Base-by-base conservation (phyloP, 345 rosid genomes). In the Firmiana major region DNA sequence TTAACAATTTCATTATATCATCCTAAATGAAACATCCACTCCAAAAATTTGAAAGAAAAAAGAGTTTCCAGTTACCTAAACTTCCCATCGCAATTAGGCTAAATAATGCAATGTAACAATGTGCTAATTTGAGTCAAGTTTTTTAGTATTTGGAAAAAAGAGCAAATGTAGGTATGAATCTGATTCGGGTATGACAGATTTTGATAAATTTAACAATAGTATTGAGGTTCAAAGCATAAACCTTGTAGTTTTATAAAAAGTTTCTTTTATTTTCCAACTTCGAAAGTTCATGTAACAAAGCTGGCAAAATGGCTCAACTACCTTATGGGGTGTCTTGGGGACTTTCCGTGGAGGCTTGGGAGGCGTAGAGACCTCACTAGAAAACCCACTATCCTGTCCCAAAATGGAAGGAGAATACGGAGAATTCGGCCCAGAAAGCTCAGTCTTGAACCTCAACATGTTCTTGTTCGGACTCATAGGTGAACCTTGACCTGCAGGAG, bases 281-380 rank as follows among this genome's bases (percentile, higher is more conserved):
- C 4, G n/a, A 10, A 21, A 58, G 11, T 9, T 9, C 0, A 26
- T 10, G 17, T 1, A 59, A 1, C 38, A 60, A 5, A 26, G 65
- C 38, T 4, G 65, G 65, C n/a, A 31, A 62, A 62, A 28, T 16
- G 28, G 63, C 36, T 38, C 5, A 17, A 28, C 58, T 46, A 92
- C 99, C 98, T 96, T 96, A 63, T 92, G 99, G 48, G 98, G 97
- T 1, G 98, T 93, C 86, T 96, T 96, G 81, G 98, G 94, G 55
- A 93, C 98, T 83, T 96, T 96, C 79, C 99, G 81, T 0, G 94
- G 93, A 0, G 96, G 91, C 70, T 92, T 96, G 1, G 98, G 95
- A 76, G 97, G 91, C 3, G 97, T 91, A 48, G 97, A 91, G 19
- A 88, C 54, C 74, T 93, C 98, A 55, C 57, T 84, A 11, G 95